Conservation (phyloP, 202 grass and related monocot genomes). For the Zoysia matrella region DNA sequence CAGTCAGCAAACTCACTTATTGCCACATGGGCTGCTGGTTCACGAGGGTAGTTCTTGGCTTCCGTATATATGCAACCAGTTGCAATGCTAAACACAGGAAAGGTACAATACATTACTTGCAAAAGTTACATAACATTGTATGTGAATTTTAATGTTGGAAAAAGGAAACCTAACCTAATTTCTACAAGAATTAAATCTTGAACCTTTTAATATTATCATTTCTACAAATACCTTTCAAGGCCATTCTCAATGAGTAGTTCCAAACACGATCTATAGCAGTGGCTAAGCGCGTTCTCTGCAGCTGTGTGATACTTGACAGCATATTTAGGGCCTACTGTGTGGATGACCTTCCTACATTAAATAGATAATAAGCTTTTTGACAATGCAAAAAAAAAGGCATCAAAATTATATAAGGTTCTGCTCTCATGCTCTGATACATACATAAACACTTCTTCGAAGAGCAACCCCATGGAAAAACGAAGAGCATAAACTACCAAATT, state of each 20-base stretch:
- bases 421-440: background rate
- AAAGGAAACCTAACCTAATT: constrained; percentile 18
- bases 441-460: constrained; percentile 1
- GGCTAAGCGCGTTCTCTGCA: constrained; percentile 93
- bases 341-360: constrained; percentile 75
- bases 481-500: constrained; percentile 1
- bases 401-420: constrained; percentile 2
- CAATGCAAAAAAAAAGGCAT: constrained; percentile 24
- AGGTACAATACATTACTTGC: constrained; percentile 33
- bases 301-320: constrained; percentile 96
- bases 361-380: background rate
- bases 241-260: constrained; percentile 88
- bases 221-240: constrained; percentile 65
- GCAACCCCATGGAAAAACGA: background rate
- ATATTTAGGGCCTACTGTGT: constrained; percentile 92
- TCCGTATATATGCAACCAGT: constrained; percentile 98
- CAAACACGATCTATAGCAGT: constrained; percentile 82
- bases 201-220: constrained; percentile 9
- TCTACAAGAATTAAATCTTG: constrained; percentile 7
- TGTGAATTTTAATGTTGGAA: constrained; percentile 12
- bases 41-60: constrained; percentile 92
- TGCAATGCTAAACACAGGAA: constrained; percentile 68
- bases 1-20: constrained; percentile 73
- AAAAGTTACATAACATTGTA: constrained; percentile 9
- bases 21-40: constrained; percentile 95